Base-by-base conservation (phyloP, 1,284 basidiomycete genomes). In the Dichomitus squalens region DNA sequence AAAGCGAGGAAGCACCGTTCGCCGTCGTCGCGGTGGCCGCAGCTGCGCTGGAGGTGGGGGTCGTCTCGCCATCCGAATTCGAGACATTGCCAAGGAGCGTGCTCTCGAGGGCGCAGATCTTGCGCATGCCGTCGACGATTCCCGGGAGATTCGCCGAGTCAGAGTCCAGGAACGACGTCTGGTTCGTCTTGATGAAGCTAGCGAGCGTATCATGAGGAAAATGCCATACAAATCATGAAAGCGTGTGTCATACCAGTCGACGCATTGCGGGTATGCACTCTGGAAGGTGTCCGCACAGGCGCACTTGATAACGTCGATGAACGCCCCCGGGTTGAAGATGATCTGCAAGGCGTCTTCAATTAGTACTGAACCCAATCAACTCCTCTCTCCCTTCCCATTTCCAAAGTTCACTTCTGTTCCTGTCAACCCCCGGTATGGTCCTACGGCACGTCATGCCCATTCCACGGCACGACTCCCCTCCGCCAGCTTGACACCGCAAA, bases 201-300 rank as follows among this genome's bases (percentile, higher is more conserved):
- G 1, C 3, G 12, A 21, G 12, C 7, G 14, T n/a, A 20, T 9
- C 18, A 36, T 8, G 29, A 9, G 35, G 27, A 23, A 12, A 11
- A 11, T 20, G 38, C 7, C 3, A 6, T 9, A 31, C 25, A 31
- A 16, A 25, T 48, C 33, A 8, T 48, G 21, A 33, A 43, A n/a
- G n/a, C n/a, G n/a, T n/a, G n/a, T 21, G 31, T 69, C 78, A 47
- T 59, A 86, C 84, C 87, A 89, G 65, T 89, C 86, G 25, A 84
- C 82, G 64, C 87, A 90, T 75, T 89, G 85, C 31, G 87, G 86
- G 67, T 82, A 88, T 12, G 75, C 69, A 39, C 83, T 75, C 67
- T 84, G 80, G 72, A 88, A 87, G 0, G 84, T 87, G 61, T 87
- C 84, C 7, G 80, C 78, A 66, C 88, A 90, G 2, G 86, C 79